phyloP scores from a whole-genome alignment of 164 flowering plant species.

The Kalanchoe fedtschenkoi region DNA sequence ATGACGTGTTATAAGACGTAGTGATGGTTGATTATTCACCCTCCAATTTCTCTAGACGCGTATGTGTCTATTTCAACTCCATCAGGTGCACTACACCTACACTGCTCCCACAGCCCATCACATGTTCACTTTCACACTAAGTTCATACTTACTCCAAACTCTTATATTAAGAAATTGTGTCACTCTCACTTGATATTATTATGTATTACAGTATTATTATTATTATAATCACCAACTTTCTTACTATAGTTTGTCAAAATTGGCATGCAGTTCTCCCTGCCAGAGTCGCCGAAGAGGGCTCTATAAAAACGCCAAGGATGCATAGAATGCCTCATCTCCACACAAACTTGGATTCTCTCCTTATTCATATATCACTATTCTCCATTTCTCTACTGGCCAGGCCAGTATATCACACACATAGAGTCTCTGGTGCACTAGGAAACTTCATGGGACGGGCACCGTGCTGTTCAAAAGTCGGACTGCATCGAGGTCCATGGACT shows the following conservation, averaged over 20 bases:
- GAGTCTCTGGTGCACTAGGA: neutral
- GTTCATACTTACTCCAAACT: neutral
- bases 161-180: too few species aligned
- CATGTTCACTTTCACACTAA: neutral
- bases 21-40: too few species aligned
- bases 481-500: constrained; percentile 63
- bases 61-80: too few species aligned
- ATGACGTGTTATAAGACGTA: too few species aligned
- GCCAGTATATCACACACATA: too few species aligned
- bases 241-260: neutral
- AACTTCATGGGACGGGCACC: constrained; percentile 55
- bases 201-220: neutral
- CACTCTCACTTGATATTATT: neutral
- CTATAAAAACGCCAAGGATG: neutral
- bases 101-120: too few species aligned
- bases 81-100: too few species aligned
- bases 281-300: neutral
- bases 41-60: too few species aligned
- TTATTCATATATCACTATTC: too few species aligned
- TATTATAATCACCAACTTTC: neutral
- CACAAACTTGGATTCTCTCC: too few species aligned
- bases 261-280: neutral
- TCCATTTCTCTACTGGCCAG: too few species aligned
- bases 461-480: constrained; percentile 51
- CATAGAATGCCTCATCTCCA: too few species aligned